Conservation (phyloP, 176 grass and related monocot genomes). For the Rhynchospora pubera region DNA sequence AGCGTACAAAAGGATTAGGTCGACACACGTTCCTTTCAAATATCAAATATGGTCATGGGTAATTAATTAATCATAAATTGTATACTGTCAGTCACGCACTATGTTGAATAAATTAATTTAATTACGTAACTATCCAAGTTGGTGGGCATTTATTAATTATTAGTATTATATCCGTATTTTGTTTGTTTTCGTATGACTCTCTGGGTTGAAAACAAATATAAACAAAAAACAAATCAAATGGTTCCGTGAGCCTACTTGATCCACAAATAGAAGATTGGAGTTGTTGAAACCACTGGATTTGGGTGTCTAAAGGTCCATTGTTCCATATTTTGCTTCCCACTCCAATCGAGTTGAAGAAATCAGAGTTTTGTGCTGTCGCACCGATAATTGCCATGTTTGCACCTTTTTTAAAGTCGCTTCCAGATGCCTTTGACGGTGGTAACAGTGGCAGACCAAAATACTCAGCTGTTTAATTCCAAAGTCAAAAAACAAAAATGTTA, state of each 20-base stretch:
- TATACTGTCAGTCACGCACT: too few species aligned
- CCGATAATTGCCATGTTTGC: constrained; percentile 98
- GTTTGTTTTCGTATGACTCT: neutral
- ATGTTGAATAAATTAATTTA: neutral
- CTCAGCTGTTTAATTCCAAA: constrained; percentile 36
- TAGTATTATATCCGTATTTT: neutral
- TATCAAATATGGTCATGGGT: too few species aligned
- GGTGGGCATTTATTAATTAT: neutral
- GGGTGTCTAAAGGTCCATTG: constrained; percentile 63
- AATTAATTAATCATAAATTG: too few species aligned
- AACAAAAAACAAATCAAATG: neutral
- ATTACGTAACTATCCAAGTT: constrained; percentile 1
- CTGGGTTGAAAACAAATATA: neutral
- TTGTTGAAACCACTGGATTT: constrained; percentile 86
- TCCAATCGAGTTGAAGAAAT: constrained; percentile 79
- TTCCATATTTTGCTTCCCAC: constrained; percentile 80
- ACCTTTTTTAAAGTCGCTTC: constrained; percentile 46
- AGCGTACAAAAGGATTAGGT: too few species aligned
- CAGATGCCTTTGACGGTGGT: constrained; percentile 51
- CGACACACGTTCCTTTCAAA: too few species aligned
- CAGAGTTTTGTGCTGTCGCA: constrained; percentile 50
- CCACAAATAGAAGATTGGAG: constrained; percentile 61
- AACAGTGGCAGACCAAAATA: constrained; percentile 61
- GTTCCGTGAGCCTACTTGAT: constrained; percentile 12
- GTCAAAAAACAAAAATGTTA: neutral